Conservation (phyloP, 2,329 filamentous ascomycete species). For the Corinectria fuckeliana region DNA sequence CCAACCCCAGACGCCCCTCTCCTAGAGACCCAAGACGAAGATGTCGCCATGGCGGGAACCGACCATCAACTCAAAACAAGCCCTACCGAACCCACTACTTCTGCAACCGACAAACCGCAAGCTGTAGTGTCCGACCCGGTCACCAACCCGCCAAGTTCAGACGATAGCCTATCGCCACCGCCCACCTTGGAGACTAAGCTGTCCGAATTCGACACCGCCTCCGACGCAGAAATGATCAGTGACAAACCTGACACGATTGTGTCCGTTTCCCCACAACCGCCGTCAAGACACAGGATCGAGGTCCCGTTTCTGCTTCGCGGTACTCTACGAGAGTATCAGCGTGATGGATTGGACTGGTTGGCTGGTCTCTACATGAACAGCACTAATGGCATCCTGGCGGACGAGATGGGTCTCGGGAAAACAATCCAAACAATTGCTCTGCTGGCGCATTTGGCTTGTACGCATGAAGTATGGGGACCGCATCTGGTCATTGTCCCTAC, state of each 20-base stretch:
- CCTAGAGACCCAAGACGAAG: slow-evolving; percentile 15
- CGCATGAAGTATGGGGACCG: slow-evolving; percentile 92
- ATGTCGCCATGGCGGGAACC: slow-evolving; percentile 43
- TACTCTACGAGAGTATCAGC: slow-evolving; percentile 92
- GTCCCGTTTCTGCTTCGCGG: slow-evolving; percentile 86
- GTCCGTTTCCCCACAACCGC: slow-evolving; percentile 42
- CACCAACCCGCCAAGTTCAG: slow-evolving; percentile 52
- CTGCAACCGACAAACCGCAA: slow-evolving; percentile 41
- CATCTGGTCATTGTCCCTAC: slow-evolving; percentile 96
- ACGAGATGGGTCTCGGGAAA: slow-evolving; percentile 98
- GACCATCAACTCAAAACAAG: slow-evolving; percentile 28
- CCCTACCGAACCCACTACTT: slow-evolving; percentile 15
- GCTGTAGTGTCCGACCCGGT: slow-evolving; percentile 52
- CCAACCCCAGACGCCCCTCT: background rate
- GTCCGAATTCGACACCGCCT: slow-evolving; percentile 54
- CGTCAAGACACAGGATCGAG: slow-evolving; percentile 65
- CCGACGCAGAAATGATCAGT: slow-evolving; percentile 46
- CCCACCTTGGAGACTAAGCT: slow-evolving; percentile 57
- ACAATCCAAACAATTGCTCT: slow-evolving; percentile 98
- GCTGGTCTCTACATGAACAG: slow-evolving; percentile 89
- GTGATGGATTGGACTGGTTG: slow-evolving; percentile 96
- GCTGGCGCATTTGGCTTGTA: slow-evolving; percentile 88
- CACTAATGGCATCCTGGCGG: slow-evolving; percentile 94
- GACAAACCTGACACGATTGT: slow-evolving; percentile 39
- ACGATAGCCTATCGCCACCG: slow-evolving; percentile 54